Evolutionary conservation across 768 basidiomycete genomes (phyloP).

Genomic region (Pisolithus marmoratus): DNA sequence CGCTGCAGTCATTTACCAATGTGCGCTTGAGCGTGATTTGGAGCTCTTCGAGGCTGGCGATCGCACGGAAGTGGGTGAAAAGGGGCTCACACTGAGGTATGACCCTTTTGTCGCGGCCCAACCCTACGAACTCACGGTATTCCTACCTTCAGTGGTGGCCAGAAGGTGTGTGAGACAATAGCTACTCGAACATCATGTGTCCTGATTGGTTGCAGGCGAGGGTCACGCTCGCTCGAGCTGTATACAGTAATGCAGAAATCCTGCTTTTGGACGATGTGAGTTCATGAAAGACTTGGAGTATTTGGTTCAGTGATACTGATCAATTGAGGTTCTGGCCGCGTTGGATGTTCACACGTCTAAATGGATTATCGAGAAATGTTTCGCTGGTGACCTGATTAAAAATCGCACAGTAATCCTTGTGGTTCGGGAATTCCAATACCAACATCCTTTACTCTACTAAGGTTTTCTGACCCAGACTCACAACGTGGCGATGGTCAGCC

Average conservation of each 20-base stretch:
- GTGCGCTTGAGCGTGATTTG: conserved; percentile 40
- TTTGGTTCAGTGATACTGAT: background rate
- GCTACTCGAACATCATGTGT: background rate
- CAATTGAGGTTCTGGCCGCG: conserved; percentile 41
- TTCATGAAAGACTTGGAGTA: background rate
- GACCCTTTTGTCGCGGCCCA: background rate
- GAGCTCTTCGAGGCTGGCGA: conserved; percentile 54
- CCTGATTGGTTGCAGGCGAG: conserved; percentile 30
- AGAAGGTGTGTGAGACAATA: conserved; percentile 36
- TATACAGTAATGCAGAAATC: conserved; percentile 56
- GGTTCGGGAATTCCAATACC: conserved; percentile 23
- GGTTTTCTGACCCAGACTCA: conserved; percentile 22
- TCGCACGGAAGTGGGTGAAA: conserved; percentile 66
- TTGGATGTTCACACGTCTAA: conserved; percentile 52
- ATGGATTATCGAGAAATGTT: conserved; percentile 45
- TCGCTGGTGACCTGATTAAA: conserved; percentile 39
- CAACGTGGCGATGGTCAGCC: conserved; percentile 24
- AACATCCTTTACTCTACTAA: background rate
- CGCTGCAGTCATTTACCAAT: conserved; percentile 31
- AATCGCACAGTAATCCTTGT: conserved; percentile 51
- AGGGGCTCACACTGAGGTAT: conserved; percentile 51
- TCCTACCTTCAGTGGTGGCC: conserved; percentile 37
- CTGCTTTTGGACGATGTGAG: conserved; percentile 67
- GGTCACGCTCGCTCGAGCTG: conserved; percentile 51
- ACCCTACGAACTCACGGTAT: background rate